Evolutionary conservation across 2,329 filamentous ascomycete genomes (phyloP).

Genomic region (Rutstroemia sp.): DNA sequence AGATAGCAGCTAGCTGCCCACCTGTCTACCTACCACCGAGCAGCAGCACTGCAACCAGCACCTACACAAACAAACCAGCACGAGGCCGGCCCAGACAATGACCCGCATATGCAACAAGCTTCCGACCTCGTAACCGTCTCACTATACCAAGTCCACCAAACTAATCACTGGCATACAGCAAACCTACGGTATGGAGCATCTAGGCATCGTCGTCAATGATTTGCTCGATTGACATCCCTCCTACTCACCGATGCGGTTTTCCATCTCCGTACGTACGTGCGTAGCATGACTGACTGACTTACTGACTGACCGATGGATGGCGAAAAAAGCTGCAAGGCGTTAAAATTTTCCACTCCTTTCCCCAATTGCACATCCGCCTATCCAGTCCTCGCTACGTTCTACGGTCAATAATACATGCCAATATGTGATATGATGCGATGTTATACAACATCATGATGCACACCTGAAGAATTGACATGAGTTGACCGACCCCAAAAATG

Average conservation of each 20-base stretch:
- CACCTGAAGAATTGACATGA: background rate
- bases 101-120: background rate
- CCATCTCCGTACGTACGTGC: too few species aligned
- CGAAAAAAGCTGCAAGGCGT: background rate
- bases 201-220: background rate
- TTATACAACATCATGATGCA: background rate
- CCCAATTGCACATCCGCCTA: background rate
- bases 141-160: background rate
- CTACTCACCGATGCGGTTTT: too few species aligned
- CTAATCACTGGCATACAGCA: too few species aligned
- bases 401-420: too few species aligned
- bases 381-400: background rate
- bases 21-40: background rate
- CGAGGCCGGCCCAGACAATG: background rate
- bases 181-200: too few species aligned
- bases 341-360: background rate
- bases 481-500: constrained; percentile 5
- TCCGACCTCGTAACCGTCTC: background rate
- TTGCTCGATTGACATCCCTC: too few species aligned
- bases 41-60: background rate
- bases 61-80: background rate
- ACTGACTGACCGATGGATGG: too few species aligned
- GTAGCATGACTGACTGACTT: too few species aligned
- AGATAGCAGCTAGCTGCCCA: background rate
- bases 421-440: background rate